phyloP scores from a whole-genome alignment of 2,329 filamentous ascomycete genomes.

The Endothia cerciana region DNA sequence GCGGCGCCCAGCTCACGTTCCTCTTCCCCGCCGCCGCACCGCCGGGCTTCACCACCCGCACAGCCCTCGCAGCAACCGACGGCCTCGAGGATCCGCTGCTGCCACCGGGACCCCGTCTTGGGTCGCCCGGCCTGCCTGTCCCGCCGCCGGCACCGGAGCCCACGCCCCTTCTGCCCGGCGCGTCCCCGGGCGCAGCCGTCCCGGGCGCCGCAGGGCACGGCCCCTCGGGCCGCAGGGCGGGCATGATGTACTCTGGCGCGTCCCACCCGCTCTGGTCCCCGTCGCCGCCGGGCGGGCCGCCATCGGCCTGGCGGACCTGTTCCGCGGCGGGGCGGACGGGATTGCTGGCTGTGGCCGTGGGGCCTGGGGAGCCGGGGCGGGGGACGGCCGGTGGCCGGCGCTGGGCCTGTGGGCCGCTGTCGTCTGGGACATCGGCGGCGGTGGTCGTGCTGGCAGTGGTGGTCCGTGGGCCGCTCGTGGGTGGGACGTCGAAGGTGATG shows the following conservation, averaged over 20 bases:
- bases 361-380: neutral
- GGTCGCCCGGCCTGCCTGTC: neutral
- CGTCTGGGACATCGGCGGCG: too few species aligned
- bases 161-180: neutral
- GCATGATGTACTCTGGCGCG: conserved; percentile 13
- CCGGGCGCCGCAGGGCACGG: neutral
- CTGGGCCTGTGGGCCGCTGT: neutral
- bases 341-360: neutral
- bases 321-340: neutral
- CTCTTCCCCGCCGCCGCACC: neutral
- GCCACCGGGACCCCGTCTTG: neutral
- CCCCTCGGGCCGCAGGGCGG: neutral
- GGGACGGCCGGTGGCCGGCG: neutral
- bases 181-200: neutral
- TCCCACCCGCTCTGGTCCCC: neutral
- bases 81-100: neutral
- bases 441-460: neutral
- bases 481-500: neutral
- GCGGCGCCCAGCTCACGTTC: conserved; percentile 10
- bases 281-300: neutral
- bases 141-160: neutral
- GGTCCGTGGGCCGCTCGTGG: neutral
- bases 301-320: neutral
- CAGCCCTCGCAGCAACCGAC: neutral
- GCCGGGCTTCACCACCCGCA: neutral